Evolutionary conservation across 768 basidiomycete genomes (phyloP).

Genomic region (Pholiota microspora): DNA sequence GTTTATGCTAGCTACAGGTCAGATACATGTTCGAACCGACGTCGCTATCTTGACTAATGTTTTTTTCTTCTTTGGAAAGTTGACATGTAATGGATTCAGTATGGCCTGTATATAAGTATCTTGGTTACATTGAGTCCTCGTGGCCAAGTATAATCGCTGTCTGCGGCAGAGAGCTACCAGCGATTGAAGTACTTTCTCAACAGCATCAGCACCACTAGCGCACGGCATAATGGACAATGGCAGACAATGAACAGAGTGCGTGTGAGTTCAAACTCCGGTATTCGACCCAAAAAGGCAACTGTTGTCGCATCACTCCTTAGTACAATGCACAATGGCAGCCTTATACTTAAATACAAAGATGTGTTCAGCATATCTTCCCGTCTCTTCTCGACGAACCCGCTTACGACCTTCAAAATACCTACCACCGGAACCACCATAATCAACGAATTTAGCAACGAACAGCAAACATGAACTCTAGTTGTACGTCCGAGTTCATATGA

Average conservation of each 20-base stretch:
- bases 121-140: too few relatives aligned
- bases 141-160: too few relatives aligned
- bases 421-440: constrained; percentile 12
- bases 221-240: constrained; percentile 5
- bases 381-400: constrained; percentile 13
- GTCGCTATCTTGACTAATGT: too few relatives aligned
- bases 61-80: too few relatives aligned
- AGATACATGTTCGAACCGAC: too few relatives aligned
- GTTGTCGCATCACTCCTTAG: constrained; percentile 25
- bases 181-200: too few relatives aligned
- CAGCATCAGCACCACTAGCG: neutral
- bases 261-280: constrained; percentile 15
- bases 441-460: constrained; percentile 20
- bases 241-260: constrained; percentile 5
- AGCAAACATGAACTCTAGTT: constrained; percentile 25
- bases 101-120: too few relatives aligned
- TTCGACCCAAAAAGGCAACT: constrained; percentile 25
- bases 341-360: constrained; percentile 24
- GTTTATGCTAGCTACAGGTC: too few relatives aligned
- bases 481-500: constrained; percentile 20
- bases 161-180: too few relatives aligned
- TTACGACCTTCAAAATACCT: constrained; percentile 7
- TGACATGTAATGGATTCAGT: too few relatives aligned
- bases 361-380: constrained; percentile 10
- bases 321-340: constrained; percentile 21